Conservation (phyloP, 2,329 filamentous ascomycete species). For the Shiraia sp. region DNA sequence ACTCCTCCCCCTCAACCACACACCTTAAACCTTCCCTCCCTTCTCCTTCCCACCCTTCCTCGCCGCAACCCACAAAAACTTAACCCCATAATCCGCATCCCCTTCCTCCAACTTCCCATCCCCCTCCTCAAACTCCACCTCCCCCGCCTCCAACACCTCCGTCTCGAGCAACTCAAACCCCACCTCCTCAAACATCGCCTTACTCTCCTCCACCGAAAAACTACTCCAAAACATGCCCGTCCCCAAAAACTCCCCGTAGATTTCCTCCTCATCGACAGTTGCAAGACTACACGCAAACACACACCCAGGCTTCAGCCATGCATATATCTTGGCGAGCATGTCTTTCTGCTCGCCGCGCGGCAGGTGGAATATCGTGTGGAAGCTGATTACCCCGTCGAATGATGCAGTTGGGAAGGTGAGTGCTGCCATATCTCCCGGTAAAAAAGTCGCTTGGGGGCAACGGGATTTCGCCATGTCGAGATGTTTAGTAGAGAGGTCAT, state of each 20-base stretch:
- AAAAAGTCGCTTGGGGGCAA: slow-evolving; percentile 13
- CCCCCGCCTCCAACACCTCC: slow-evolving; percentile 17
- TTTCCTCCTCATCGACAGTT: slow-evolving; percentile 47
- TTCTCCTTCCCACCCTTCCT: slow-evolving; percentile 4
- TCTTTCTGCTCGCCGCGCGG: slow-evolving; percentile 52
- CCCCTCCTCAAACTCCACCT: slow-evolving; percentile 18
- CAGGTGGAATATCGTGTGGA: slow-evolving; percentile 59
- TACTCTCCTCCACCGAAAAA: slow-evolving; percentile 32
- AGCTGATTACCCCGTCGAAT: slow-evolving; percentile 53
- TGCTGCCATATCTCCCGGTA: slow-evolving; percentile 45
- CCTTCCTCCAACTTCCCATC: slow-evolving; percentile 14
- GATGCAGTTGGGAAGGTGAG: slow-evolving; percentile 34
- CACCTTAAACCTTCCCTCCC: too few relatives aligned
- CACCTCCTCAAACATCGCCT: slow-evolving; percentile 15
- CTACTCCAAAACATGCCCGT: slow-evolving; percentile 40
- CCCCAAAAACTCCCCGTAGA: slow-evolving; percentile 34
- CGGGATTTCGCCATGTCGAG: slow-evolving; percentile 32
- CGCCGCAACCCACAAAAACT: slow-evolving; percentile 17
- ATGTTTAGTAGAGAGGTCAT: slow-evolving; percentile 46
- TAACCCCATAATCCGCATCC: slow-evolving; percentile 19
- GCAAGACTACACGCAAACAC: slow-evolving; percentile 45
- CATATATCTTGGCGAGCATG: slow-evolving; percentile 48
- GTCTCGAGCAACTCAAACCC: slow-evolving; percentile 18
- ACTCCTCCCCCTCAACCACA: too few relatives aligned
- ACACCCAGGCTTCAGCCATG: slow-evolving; percentile 56